Evolutionary conservation across 768 basidiomycete genomes (phyloP), one percentile per base, ranked within the genome.

Genomic region (Russula virescens): DNA sequence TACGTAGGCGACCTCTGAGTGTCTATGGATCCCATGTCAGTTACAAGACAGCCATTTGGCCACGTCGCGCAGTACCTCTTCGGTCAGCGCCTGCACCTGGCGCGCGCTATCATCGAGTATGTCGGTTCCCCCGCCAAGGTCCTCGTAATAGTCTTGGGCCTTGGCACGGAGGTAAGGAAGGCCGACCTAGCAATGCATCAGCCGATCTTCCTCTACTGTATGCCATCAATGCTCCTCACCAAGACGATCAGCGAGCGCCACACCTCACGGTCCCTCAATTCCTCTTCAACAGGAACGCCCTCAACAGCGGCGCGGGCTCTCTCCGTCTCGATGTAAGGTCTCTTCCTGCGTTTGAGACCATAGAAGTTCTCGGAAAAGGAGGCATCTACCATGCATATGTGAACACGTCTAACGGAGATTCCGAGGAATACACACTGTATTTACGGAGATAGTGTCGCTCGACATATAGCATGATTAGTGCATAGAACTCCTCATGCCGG

Each of bases 331-430:
- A 91, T 84, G 68, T 83, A 81, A 4, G 90, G 88, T 60, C 81
- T 78, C 42, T 89, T 77, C 61, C 92, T 79, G 47, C 94, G 77
- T 71, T 94, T 94, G 51, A 99, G 75, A 0, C 92, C 92, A 74
- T 98, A 98, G 72, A 99, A 98, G 69, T 96, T 90, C 74, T 98
- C 96, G 5, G 96, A 81, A 70, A 98, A 95, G 1, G 93, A 94
- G 23, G 95, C 91, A 74, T 88, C 96, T 97, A 69, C n/a, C 23
- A 1, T 26, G 19, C 38, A 48, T 64, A 26, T 11, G 45, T 60
- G n/a, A 53, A 49, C 19, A 38, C 10, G 18, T 45, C 55, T 38
- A 16, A 26, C 28, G 43, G 34, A 14, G 21, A 55, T 26, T 34
- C 38, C 16, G 28, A 2, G 48, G 6, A 49, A 66, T 55, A 73